phyloP scores from a whole-genome alignment of 106 monocot species.

The Acorus gramineus region DNA sequence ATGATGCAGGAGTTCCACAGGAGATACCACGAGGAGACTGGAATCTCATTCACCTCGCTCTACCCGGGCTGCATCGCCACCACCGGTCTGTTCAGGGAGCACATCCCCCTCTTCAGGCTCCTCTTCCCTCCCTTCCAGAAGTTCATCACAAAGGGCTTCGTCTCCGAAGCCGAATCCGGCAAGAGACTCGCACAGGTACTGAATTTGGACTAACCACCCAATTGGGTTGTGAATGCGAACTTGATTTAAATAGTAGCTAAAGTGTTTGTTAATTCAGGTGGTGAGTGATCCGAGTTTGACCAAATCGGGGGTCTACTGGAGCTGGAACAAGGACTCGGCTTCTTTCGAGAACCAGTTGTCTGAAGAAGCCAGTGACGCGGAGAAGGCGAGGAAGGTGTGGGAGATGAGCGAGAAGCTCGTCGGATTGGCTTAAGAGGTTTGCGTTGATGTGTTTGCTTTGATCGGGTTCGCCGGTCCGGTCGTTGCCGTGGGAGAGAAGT shows the following conservation, averaged over 20 bases:
- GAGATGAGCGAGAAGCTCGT: conserved; percentile 82
- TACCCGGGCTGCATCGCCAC: conserved; percentile 97
- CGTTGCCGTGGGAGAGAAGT: no score
- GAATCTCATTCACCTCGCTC: conserved; percentile 73
- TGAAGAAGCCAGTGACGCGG: conserved; percentile 72
- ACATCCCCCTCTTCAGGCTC: conserved; percentile 74
- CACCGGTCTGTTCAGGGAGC: conserved; percentile 87
- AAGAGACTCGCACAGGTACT: conserved; percentile 85
- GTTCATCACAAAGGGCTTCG: conserved; percentile 88
- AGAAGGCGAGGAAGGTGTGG: conserved; percentile 86
- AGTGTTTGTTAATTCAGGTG: conserved; percentile 33
- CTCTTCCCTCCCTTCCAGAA: conserved; percentile 99
- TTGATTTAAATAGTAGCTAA: background rate
- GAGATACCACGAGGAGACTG: conserved; percentile 84
- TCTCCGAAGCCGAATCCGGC: conserved; percentile 86
- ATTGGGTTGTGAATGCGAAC: background rate
- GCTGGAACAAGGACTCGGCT: conserved; percentile 90
- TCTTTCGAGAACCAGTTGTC: conserved; percentile 93
- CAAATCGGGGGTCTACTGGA: conserved; percentile 97
- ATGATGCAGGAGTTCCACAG: conserved; percentile 96
- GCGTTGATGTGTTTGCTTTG: no score
- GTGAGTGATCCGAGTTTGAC: conserved; percentile 75
- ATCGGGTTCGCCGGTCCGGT: no score
- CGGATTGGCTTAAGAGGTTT: conserved; percentile 33
- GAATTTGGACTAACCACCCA: background rate